Percentiles rank a stretch among this genome's conserved stretches.
Conservation (phyloP, 179 eudicot species). For the Vitellaria paradoxa region DNA sequence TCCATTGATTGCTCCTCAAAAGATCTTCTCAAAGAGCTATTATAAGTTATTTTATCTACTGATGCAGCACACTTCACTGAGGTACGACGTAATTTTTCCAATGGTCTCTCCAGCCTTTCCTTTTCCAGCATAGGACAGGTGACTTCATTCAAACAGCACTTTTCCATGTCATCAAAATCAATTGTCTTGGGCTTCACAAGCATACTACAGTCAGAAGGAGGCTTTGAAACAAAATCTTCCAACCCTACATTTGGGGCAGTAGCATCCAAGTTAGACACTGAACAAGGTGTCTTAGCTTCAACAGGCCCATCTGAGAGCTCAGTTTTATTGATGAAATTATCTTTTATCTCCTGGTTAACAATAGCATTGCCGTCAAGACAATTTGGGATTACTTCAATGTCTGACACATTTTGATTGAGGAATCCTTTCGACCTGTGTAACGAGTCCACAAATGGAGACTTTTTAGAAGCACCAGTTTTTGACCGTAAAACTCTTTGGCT, state of each 20-base stretch:
- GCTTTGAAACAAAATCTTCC: constrained; percentile 22
- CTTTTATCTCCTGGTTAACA: constrained; percentile 18
- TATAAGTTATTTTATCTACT: constrained; percentile 18
- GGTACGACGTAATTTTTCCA: constrained; percentile 4
- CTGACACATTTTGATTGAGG: constrained; percentile 7
- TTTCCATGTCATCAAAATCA: constrained; percentile 42
- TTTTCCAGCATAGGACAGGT: constrained; percentile 18
- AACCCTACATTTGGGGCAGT: constrained; percentile 25
- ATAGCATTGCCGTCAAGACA: constrained; percentile 1
- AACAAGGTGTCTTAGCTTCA: constrained; percentile 17
- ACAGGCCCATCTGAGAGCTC: constrained; percentile 18
- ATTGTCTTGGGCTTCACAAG: constrained; percentile 49
- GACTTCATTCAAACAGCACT: constrained; percentile 18
- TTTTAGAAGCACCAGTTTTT: constrained; percentile 17
- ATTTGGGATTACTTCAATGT: constrained; percentile 10
- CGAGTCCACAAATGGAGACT: constrained; percentile 14
- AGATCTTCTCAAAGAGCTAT: neutral
- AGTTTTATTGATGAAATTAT: constrained; percentile 11
- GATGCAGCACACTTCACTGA: constrained; percentile 20
- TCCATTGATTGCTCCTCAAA: constrained; percentile 19
- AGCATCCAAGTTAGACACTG: constrained; percentile 17
- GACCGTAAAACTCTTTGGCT: constrained; percentile 17
- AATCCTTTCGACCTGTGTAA: constrained; percentile 5
- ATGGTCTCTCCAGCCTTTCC: constrained; percentile 16
- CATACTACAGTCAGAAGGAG: constrained; percentile 23